These are phyloP conservation scores for Epicoccum sorghinum DNA, from an alignment of 2,329 filamentous ascomycete species.

Conservation along the genomic window DNA sequence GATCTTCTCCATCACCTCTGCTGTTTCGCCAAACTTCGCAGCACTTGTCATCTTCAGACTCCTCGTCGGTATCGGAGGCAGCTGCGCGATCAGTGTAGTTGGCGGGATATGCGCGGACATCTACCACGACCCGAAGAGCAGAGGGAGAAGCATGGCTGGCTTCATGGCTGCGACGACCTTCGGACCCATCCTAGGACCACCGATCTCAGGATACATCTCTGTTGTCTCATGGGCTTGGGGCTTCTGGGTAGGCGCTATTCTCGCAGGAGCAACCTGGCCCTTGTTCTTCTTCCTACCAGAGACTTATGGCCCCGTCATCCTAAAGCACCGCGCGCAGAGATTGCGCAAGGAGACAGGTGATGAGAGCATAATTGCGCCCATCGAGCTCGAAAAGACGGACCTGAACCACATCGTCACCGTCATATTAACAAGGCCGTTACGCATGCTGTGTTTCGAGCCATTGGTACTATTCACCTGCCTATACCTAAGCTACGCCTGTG, in stretches of 20 bases:
- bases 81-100: slow-evolving; percentile 64
- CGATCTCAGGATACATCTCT: slow-evolving; percentile 67
- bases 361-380: slow-evolving; percentile 61
- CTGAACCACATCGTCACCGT: slow-evolving; percentile 67
- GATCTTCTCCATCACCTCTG: slow-evolving; percentile 54
- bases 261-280: slow-evolving; percentile 67
- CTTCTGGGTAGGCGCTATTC: slow-evolving; percentile 73
- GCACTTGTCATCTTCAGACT: slow-evolving; percentile 53
- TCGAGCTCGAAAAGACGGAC: slow-evolving; percentile 66
- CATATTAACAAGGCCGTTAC: slow-evolving; percentile 72
- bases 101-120: slow-evolving; percentile 69
- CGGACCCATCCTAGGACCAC: slow-evolving; percentile 70
- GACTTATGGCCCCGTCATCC: slow-evolving; percentile 54
- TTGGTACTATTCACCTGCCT: slow-evolving; percentile 76
- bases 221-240: slow-evolving; percentile 71
- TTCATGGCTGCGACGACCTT: slow-evolving; percentile 64
- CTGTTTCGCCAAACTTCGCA: slow-evolving; percentile 52
- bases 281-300: slow-evolving; percentile 66
- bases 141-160: slow-evolving; percentile 39
- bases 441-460: slow-evolving; percentile 76
- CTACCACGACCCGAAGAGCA: slow-evolving; percentile 59
- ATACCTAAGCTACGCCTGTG: slow-evolving; percentile 67
- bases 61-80: slow-evolving; percentile 52
- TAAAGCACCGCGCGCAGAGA: slow-evolving; percentile 60
- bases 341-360: slow-evolving; percentile 63